A percentile compares a stretch with the other conserved stretches of the same genome.
Evolutionary conservation across 1,139 yeast species (phyloP).

Genomic region (Spencermartinsiella ligniputridi): DNA sequence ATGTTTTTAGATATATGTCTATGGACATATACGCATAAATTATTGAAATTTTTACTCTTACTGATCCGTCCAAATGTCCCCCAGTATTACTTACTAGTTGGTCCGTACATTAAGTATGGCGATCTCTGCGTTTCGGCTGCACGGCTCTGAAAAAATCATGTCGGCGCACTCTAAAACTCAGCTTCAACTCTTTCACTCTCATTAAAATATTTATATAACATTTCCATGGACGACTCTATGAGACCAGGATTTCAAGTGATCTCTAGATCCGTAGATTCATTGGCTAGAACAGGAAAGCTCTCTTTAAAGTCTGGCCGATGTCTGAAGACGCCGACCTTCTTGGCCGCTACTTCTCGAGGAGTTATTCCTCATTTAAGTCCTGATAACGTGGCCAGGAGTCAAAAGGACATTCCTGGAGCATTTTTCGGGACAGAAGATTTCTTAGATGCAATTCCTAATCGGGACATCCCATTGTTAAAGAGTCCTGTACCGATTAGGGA

Average conservation of each 20-base stretch:
- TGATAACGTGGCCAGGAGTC: conserved; percentile 29
- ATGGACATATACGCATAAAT: too few species aligned
- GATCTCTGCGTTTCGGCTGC: too few species aligned
- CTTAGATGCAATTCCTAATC: conserved; percentile 24
- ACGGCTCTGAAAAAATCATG: too few species aligned
- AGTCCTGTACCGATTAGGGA: conserved; percentile 15
- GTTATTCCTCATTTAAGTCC: conserved; percentile 41
- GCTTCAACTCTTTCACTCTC: too few species aligned
- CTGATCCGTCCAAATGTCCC: too few species aligned
- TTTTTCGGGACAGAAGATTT: conserved; percentile 33
- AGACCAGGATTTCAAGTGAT: conserved; percentile 1
- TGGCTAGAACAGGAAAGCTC: not conserved
- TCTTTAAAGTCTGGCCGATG: not conserved
- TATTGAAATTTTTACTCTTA: too few species aligned
- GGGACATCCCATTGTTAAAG: conserved; percentile 18
- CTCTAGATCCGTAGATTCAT: not conserved
- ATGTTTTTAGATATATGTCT: conserved; percentile 4
- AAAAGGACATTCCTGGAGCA: conserved; percentile 20
- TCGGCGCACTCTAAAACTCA: too few species aligned
- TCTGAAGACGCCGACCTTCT: conserved; percentile 30
- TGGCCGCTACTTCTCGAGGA: conserved; percentile 38
- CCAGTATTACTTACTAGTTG: too few species aligned
- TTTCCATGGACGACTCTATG: too few species aligned
- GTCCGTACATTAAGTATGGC: too few species aligned
- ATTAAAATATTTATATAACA: too few species aligned